These are phyloP conservation scores for Rhizopus stolonifer DNA, from an alignment of 371 early-diverging fungal species.

Conservation along the genomic window DNA sequence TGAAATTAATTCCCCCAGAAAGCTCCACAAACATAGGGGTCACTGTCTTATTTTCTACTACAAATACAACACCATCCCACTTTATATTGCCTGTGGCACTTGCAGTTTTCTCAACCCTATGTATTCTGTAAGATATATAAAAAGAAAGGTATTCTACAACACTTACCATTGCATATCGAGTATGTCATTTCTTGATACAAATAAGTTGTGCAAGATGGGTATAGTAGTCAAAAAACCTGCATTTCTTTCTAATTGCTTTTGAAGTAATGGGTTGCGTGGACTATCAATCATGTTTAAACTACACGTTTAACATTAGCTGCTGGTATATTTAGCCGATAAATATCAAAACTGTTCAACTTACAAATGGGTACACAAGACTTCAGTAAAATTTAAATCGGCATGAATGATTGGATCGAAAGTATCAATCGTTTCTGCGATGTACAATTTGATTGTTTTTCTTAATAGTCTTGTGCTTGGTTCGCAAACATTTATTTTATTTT, in stretches of 20 bases:
- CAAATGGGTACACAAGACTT: constrained; percentile 9
- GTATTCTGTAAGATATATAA: constrained; percentile 9
- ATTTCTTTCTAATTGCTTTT: constrained; percentile 12
- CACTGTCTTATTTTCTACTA: constrained; percentile 11
- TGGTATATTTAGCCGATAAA: not conserved
- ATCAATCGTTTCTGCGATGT: constrained; percentile 5
- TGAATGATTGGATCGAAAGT: constrained; percentile 9
- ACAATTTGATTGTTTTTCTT: constrained; percentile 7
- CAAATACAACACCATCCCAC: constrained; percentile 19
- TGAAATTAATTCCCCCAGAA: constrained; percentile 12
- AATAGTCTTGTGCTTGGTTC: constrained; percentile 11
- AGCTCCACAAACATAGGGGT: constrained; percentile 19
- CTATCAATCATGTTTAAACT: constrained; percentile 7
- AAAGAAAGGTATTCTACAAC: constrained; percentile 1
- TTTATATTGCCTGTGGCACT: constrained; percentile 12
- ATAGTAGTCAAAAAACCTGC: constrained; percentile 9
- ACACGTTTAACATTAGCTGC: constrained; percentile 9
- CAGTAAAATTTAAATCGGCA: constrained; percentile 12
- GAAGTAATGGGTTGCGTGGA: constrained; percentile 4
- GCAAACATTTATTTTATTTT: constrained; percentile 4
- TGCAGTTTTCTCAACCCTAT: constrained; percentile 17
- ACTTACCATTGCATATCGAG: constrained; percentile 17
- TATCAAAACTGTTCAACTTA: constrained; percentile 10
- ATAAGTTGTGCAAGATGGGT: constrained; percentile 11
- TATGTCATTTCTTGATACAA: constrained; percentile 11